Evolutionary conservation across 495 filamentous ascomycete genomes (phyloP).

Genomic region (Polyplosphaeria fusca): DNA sequence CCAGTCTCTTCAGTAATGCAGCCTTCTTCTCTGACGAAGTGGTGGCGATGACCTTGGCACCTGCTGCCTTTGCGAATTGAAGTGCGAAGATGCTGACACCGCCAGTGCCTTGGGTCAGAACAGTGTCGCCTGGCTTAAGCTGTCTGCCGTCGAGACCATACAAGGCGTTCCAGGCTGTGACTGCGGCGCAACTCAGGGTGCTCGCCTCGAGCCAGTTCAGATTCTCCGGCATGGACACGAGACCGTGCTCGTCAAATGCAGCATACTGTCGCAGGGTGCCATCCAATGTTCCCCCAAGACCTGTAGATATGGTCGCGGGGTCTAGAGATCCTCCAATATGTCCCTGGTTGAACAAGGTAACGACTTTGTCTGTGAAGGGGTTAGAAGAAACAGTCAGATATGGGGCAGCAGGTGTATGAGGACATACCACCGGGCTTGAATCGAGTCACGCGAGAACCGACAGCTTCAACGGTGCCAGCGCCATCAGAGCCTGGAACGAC

Average conservation of each 20-base stretch:
- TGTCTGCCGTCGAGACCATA: conserved; percentile 60
- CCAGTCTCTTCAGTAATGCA: conserved; percentile 86
- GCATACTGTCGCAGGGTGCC: conserved; percentile 72
- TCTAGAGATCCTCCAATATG: conserved; percentile 63
- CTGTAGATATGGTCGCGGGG: conserved; percentile 45
- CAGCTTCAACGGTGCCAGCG: conserved; percentile 66
- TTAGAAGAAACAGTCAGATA: not conserved
- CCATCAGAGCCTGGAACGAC: conserved; percentile 76
- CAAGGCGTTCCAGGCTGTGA: conserved; percentile 81
- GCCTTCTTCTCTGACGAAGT: conserved; percentile 58
- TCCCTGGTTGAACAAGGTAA: conserved; percentile 75
- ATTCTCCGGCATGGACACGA: conserved; percentile 63
- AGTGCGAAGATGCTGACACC: conserved; percentile 76
- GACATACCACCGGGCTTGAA: conserved; percentile 57
- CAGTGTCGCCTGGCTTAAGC: conserved; percentile 64
- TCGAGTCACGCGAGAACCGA: conserved; percentile 62
- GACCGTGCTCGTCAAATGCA: conserved; percentile 64
- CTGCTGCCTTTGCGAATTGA: conserved; percentile 81
- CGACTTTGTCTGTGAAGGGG: conserved; percentile 54
- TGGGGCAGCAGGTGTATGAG: not conserved
- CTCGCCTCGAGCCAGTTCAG: conserved; percentile 61
- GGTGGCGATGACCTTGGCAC: conserved; percentile 76
- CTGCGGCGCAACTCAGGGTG: conserved; percentile 67
- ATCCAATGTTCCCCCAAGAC: conserved; percentile 68
- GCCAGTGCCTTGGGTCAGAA: conserved; percentile 78